phyloP scores from a whole-genome alignment of 345 rosid species.

The Pugionium cornutum region DNA sequence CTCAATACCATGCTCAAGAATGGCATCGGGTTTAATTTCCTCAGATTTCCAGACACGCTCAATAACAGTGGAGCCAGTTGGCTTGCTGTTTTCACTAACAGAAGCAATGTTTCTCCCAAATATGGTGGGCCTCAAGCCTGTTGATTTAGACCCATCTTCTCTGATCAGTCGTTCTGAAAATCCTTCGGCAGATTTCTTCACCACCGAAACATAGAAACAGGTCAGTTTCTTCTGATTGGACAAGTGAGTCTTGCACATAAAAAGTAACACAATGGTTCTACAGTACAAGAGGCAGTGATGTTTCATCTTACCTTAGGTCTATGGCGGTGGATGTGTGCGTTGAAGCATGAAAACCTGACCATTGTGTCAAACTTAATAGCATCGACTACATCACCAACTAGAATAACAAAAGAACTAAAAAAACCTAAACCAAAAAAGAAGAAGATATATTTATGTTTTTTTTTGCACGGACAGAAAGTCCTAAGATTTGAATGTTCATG shows the following conservation, averaged over 20 bases:
- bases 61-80: constrained; percentile 36
- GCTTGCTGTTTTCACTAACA: constrained; percentile 34
- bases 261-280: constrained; percentile 15
- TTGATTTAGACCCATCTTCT: constrained; percentile 38
- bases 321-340: constrained; percentile 47
- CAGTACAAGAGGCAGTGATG: constrained; percentile 25
- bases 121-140: constrained; percentile 38
- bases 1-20: constrained; percentile 32
- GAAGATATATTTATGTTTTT: constrained; percentile 14
- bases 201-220: constrained; percentile 44
- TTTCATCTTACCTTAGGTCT: constrained; percentile 60
- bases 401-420: constrained; percentile 4
- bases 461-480: constrained; percentile 26
- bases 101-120: constrained; percentile 39
- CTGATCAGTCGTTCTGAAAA: constrained; percentile 43
- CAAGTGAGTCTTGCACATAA: constrained; percentile 24
- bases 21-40: constrained; percentile 45
- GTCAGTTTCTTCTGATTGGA: constrained; percentile 42
- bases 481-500: constrained; percentile 34
- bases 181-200: constrained; percentile 49
- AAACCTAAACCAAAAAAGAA: constrained; percentile 23
- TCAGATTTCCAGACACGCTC: constrained; percentile 57
- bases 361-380: constrained; percentile 43
- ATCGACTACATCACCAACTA: constrained; percentile 33
- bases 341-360: constrained; percentile 96